These are phyloP conservation scores for Coffea canephora DNA, from an alignment of 257 asterid genomes.

Conservation along the genomic window DNA sequence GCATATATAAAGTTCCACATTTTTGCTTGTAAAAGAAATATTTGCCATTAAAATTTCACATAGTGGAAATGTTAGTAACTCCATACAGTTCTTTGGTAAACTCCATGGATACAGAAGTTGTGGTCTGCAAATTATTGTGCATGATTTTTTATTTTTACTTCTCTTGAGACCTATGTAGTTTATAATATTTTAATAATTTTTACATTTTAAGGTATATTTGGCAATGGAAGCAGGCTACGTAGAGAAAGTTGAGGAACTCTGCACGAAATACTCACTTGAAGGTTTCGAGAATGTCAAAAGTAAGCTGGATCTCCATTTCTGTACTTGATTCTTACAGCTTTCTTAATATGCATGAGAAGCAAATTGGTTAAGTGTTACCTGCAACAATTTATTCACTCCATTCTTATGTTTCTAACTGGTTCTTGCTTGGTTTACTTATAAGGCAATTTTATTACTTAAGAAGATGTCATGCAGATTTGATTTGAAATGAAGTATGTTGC, in stretches of 20 bases:
- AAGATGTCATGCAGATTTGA: background rate
- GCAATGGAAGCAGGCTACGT: constrained; percentile 96
- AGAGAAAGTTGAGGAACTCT: constrained; percentile 94
- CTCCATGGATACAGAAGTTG: background rate
- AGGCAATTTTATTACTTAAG: background rate
- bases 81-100: background rate
- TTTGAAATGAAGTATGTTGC: background rate
- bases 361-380: background rate
- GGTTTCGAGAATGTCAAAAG: constrained; percentile 70
- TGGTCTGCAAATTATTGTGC: background rate
- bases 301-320: constrained; percentile 30
- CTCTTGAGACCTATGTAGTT: background rate
- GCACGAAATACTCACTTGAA: constrained; percentile 68
- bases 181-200: constrained; percentile 1
- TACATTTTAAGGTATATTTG: constrained; percentile 66
- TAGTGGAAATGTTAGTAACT: background rate
- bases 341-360: constrained; percentile 1
- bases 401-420: background rate
- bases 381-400: background rate
- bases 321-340: background rate
- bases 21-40: background rate
- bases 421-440: background rate
- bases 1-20: background rate
- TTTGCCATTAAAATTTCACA: too few relatives aligned
- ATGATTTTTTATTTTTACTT: background rate